Percentiles rank a stretch among this genome's conserved stretches.
These are phyloP conservation scores for Penicillium sp. DNA, from an alignment of 2,329 filamentous ascomycete genomes.

Conservation along the genomic window DNA sequence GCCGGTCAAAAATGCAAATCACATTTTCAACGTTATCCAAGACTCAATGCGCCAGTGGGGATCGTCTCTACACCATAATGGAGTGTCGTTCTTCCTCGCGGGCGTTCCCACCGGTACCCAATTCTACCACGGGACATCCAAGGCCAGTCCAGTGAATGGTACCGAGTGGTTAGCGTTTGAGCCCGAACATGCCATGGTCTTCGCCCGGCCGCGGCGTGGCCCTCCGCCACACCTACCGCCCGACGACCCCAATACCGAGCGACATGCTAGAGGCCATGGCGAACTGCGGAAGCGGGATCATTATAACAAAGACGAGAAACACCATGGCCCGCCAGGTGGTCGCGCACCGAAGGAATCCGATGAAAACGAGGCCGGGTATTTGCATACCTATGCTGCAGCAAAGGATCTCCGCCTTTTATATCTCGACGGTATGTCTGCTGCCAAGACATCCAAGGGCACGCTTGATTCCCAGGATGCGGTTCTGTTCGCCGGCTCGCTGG, in stretches of 20 bases:
- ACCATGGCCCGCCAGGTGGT: constrained; percentile 2
- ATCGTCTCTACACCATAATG: constrained; percentile 64
- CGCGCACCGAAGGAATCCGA: neutral
- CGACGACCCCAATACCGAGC: neutral
- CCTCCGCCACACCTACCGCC: constrained; percentile 7
- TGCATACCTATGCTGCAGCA: constrained; percentile 58
- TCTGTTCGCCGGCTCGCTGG: constrained; percentile 39
- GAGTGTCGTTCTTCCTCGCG: constrained; percentile 62
- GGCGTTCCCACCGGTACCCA: constrained; percentile 56
- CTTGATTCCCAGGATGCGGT: constrained; percentile 59
- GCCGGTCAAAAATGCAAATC: constrained; percentile 46
- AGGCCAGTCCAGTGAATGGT: constrained; percentile 41
- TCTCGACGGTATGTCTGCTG: constrained; percentile 61
- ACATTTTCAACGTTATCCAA: constrained; percentile 65
- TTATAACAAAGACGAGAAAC: neutral
- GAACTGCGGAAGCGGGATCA: constrained; percentile 3
- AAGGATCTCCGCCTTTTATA: constrained; percentile 55
- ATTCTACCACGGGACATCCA: constrained; percentile 57
- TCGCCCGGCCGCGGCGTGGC: constrained; percentile 40
- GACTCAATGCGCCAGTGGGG: constrained; percentile 67
- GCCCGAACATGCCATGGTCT: constrained; percentile 61
- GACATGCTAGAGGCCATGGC: neutral
- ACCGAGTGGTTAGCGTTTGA: constrained; percentile 70
- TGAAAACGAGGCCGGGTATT: constrained; percentile 42
- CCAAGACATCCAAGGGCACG: constrained; percentile 56